A percentile compares a stretch with the other conserved stretches of the same genome.
These are phyloP conservation scores for Peribolospora kevripleyi DNA, from an alignment of 768 basidiomycete species.

Conservation along the genomic window DNA sequence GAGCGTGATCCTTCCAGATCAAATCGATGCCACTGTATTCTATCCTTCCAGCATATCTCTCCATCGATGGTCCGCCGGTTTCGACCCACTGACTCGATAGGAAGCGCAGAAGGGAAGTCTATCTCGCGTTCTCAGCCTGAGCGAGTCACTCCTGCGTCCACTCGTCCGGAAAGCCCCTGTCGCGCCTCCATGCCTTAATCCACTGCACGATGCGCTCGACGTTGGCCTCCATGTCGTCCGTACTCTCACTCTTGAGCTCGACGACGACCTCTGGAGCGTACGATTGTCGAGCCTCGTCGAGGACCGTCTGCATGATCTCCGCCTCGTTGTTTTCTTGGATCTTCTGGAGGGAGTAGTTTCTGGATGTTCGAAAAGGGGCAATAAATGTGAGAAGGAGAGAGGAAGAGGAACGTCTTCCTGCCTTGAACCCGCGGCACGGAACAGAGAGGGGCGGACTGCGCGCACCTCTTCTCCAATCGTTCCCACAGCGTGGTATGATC, in stretches of 20 bases:
- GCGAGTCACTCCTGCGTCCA: too few relatives aligned
- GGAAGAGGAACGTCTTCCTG: neutral
- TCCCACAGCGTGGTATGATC: conserved; percentile 72
- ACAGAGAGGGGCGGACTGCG: neutral
- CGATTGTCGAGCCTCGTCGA: conserved; percentile 65
- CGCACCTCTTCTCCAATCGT: conserved; percentile 66
- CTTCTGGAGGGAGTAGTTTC: conserved; percentile 69
- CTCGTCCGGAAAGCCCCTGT: conserved; percentile 10
- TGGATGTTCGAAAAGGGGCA: conserved; percentile 17
- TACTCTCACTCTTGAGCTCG: conserved; percentile 49
- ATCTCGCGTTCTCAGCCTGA: too few relatives aligned
- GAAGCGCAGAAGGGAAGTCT: too few relatives aligned
- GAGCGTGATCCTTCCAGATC: too few relatives aligned
- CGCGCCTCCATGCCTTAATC: conserved; percentile 44
- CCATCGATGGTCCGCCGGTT: too few relatives aligned
- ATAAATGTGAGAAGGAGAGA: neutral
- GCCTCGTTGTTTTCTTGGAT: conserved; percentile 96
- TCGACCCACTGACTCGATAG: too few relatives aligned
- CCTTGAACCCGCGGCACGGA: neutral
- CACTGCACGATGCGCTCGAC: conserved; percentile 67
- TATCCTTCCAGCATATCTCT: too few relatives aligned
- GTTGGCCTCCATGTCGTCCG: conserved; percentile 62
- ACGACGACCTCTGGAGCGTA: conserved; percentile 72
- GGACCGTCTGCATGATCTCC: conserved; percentile 84
- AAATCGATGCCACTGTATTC: too few relatives aligned